Conservation (phyloP, 345 rosid species). For the Bruguiera parviflora region DNA sequence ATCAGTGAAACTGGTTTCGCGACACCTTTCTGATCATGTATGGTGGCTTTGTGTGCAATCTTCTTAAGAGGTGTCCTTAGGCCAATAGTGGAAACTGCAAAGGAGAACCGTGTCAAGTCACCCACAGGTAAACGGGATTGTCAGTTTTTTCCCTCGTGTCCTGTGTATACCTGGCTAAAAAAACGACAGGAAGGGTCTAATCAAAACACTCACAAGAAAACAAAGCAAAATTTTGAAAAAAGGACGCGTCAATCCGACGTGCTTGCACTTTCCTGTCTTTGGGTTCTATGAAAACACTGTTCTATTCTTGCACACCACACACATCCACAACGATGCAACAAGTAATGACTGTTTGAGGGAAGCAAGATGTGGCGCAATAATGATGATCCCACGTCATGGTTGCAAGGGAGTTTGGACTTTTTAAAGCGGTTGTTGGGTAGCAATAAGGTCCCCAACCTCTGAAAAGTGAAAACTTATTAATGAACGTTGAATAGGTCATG, state of each 20-base stretch:
- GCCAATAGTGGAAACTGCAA: conserved; percentile 10
- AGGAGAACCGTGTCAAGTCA: conserved; percentile 12
- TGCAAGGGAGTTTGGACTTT: neutral
- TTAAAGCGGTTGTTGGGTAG: conserved; percentile 22
- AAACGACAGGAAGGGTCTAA: conserved; percentile 26
- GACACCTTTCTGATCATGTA: neutral
- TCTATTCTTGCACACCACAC: neutral
- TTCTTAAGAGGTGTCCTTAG: conserved; percentile 2
- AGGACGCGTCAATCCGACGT: conserved; percentile 28
- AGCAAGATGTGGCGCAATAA: conserved; percentile 1
- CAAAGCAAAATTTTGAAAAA: conserved; percentile 13
- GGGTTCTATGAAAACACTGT: neutral
- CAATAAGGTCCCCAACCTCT: conserved; percentile 4
- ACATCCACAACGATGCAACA: neutral
- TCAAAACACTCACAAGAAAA: conserved; percentile 38
- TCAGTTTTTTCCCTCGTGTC: conserved; percentile 18
- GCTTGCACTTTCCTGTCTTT: conserved; percentile 13
- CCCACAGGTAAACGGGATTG: conserved; percentile 2
- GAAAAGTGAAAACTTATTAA: conserved; percentile 8
- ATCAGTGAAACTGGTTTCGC: neutral
- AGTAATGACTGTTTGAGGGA: conserved; percentile 2
- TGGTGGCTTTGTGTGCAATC: conserved; percentile 20
- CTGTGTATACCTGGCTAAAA: neutral
- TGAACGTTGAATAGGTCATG: neutral
- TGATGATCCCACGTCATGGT: conserved; percentile 1